Evolutionary conservation across 257 asterid genomes (phyloP).

Genomic region (Jacaranda mimosifolia): DNA sequence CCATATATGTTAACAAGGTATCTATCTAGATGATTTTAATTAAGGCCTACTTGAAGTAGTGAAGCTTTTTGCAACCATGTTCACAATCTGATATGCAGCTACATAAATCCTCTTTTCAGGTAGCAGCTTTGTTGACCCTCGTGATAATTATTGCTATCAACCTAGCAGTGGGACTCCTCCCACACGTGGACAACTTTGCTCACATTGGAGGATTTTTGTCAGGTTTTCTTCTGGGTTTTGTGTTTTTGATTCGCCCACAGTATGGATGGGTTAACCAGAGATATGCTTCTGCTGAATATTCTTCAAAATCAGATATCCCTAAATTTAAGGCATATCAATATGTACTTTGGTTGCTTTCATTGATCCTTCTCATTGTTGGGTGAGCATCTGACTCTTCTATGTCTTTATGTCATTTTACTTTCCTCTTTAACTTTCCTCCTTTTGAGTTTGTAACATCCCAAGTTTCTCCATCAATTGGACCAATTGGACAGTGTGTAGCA

Average conservation of each 20-base stretch:
- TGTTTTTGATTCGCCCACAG: constrained; percentile 85
- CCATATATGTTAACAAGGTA: constrained; percentile 88
- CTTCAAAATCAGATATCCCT: constrained; percentile 45
- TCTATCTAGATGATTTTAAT: not conserved
- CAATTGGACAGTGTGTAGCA: not conserved
- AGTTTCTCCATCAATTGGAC: not conserved
- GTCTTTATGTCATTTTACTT: not conserved
- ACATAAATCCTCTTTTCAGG: constrained; percentile 45
- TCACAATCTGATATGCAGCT: not conserved
- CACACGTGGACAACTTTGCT: constrained; percentile 90
- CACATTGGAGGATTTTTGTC: constrained; percentile 88
- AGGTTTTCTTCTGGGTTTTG: constrained; percentile 83
- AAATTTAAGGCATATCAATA: constrained; percentile 77
- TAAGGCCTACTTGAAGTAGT: constrained; percentile 13
- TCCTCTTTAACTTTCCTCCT: not conserved
- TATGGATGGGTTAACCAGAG: constrained; percentile 82
- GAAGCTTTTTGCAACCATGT: constrained; percentile 4
- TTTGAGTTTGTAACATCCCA: not conserved
- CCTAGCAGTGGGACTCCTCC: constrained; percentile 84
- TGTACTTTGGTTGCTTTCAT: constrained; percentile 69
- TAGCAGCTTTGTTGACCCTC: constrained; percentile 70
- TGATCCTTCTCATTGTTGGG: constrained; percentile 74
- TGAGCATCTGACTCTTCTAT: constrained; percentile 44
- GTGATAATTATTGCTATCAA: constrained; percentile 71
- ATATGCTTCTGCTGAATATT: constrained; percentile 52